Percentiles rank a stretch among this genome's conserved stretches.
Conservation (phyloP, 2,329 filamentous ascomycete species). For the Penicillium paneum region DNA sequence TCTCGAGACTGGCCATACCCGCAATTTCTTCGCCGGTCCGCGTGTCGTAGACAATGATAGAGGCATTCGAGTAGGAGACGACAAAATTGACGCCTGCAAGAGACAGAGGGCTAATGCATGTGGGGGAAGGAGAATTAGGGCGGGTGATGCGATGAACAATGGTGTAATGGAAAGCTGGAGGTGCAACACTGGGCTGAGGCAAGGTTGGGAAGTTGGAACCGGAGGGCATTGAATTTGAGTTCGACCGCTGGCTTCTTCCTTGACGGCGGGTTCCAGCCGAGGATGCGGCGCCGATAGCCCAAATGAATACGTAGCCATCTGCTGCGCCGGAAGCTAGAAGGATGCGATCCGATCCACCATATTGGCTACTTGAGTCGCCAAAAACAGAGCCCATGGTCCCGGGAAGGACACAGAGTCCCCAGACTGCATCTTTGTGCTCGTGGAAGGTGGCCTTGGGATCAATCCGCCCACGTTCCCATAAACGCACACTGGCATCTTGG, state of each 20-base stretch:
- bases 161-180: constrained; percentile 81
- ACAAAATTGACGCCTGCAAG: constrained; percentile 82
- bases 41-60: constrained; percentile 89
- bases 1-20: constrained; percentile 89
- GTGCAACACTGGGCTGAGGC: constrained; percentile 81
- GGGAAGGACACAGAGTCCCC: constrained; percentile 90
- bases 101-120: constrained; percentile 87
- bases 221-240: constrained; percentile 94
- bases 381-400: constrained; percentile 77
- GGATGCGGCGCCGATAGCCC: constrained; percentile 86
- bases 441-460: constrained; percentile 94
- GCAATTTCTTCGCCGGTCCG: constrained; percentile 86
- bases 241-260: constrained; percentile 75
- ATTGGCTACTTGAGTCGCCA: constrained; percentile 65
- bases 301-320: constrained; percentile 87
- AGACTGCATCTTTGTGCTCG: constrained; percentile 92
- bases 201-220: constrained; percentile 88
- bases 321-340: constrained; percentile 87
- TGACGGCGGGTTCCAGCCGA: constrained; percentile 69
- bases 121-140: constrained; percentile 69
- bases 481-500: constrained; percentile 85
- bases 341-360: constrained; percentile 79
- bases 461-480: constrained; percentile 92
- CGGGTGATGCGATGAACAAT: constrained; percentile 83
- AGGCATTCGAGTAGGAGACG: constrained; percentile 86